Evolutionary conservation across 495 filamentous ascomycete species (phyloP), one percentile per base, ranked within the genome.

Genomic region (Penicillium coffeae): DNA sequence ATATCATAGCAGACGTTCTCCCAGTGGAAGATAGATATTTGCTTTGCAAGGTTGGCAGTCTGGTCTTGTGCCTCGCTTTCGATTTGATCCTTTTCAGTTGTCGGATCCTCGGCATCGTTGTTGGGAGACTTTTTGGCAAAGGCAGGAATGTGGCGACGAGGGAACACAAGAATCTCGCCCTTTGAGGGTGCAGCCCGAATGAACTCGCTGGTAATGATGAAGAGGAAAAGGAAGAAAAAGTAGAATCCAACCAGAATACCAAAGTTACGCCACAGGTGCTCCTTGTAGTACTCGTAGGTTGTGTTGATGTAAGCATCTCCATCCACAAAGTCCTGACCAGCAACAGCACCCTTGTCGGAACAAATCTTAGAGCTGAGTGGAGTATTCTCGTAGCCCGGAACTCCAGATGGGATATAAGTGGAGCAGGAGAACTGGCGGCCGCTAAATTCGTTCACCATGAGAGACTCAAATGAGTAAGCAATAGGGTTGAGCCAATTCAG

Each of bases 391-490:
- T 89, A 90, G 1, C 0, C 60, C n/a, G n/a, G n/a, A 54, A 8
- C 68, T 60, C 0, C 73, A 15, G 54, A 63, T 2, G 88, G 89
- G 3, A 91, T 72, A 50, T 78, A 86, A 4, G 51, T 37, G 1
- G 76, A 69, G 60, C 90, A 96, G 0, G 21, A n/a, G 52, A 89
- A 92, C 0, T 79, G 49, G 3, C 86, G 82, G 27, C 67, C 65
- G 52, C 80, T 74, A 62, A 93, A 96, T 64, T 96, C 90, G 59
- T 96, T 96, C 55, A 94, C 81, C 83, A 96, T 88, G 9, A 96
- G 67, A 2, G 83, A 74, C 66, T 96, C 90, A 58, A 95, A 96
- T 1, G 86, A 82, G 54, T 95, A 96, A 53, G 81, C 83, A 33
- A 96, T 80, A 3, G 90, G 90, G 52, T 95, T 84, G 10, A 96